Evolutionary conservation across 2,329 filamentous ascomycete genomes (phyloP).

Genomic region (Botryotinia globosa): DNA sequence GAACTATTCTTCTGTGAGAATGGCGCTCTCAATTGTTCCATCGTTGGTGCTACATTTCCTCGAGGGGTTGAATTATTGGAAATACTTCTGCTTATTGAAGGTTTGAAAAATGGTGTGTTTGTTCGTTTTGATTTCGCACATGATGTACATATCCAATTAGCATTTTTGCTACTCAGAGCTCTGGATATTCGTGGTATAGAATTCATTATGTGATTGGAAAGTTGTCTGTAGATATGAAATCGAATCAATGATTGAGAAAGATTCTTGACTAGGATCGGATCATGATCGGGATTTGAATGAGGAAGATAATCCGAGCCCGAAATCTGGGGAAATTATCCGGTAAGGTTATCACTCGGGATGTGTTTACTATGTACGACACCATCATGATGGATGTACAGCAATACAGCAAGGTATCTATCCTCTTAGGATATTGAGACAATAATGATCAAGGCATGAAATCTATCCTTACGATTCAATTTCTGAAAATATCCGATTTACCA

Average conservation of each 20-base stretch:
- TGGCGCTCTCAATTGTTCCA: constrained; percentile 62
- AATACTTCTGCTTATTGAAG: constrained; percentile 28
- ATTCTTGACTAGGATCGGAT: not conserved
- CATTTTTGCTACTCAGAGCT: constrained; percentile 29
- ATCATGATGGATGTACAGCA: not conserved
- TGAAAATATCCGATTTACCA: not conserved
- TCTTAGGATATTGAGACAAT: not conserved
- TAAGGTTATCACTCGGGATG: not conserved
- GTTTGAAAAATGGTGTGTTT: constrained; percentile 30
- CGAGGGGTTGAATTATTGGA: constrained; percentile 33
- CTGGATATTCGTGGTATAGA: constrained; percentile 28
- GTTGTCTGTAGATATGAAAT: not conserved
- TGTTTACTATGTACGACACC: not conserved
- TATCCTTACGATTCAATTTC: not conserved
- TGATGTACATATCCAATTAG: constrained; percentile 36
- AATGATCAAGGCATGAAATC: not conserved
- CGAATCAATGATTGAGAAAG: not conserved
- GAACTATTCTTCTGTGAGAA: constrained; percentile 68
- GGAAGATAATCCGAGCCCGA: constrained; percentile 14
- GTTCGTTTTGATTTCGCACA: constrained; percentile 27
- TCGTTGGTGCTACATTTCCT: constrained; percentile 47
- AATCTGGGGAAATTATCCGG: constrained; percentile 1
- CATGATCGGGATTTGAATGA: not conserved
- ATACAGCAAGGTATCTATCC: not conserved
- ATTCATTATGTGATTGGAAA: constrained; percentile 18